Evolutionary conservation across 1,284 basidiomycete species (phyloP), one percentile per base, ranked within the genome.

Genomic region (Schizophyllum amplum): DNA sequence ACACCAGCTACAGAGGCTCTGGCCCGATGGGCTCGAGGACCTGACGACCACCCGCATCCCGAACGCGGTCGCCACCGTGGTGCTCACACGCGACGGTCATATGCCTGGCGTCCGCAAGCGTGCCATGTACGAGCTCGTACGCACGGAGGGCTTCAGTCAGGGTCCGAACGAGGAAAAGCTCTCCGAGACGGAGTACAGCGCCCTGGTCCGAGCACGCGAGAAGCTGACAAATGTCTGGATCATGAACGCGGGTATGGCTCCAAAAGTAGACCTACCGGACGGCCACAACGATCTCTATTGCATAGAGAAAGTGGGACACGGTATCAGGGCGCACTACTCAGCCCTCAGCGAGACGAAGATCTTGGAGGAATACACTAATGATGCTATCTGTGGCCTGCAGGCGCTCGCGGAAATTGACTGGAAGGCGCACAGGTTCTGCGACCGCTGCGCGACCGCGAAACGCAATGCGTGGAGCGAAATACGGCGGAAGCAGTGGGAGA

Each of bases 71-170:
- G 63, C 65, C 52, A 64, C 55, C 47, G 48, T 66, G 21, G 22
- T 58, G 17, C 53, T 66, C 42, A 63, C 64, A 7, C 61, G 62
- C 13, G 17, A 56, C 24, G 63, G 58, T 47, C 58, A 57, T 42
- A 55, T 64, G 17, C 58, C 58, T 17, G 23, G 50, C 13, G 55
- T 65, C 2, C 56, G 62, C 33, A 68, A 68, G 52, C 60, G 66
- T 23, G 58, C 61, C 1, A 51, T 67, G 58, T 67, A 67, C 58
- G 66, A 67, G 57, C 61, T 68, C 23, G 59, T 65, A 2, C 56
- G 65, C 21, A 52, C 55, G 5, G 48, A 61, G 24, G 60, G 59
- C n/a, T 64, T 61, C 49, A 64, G 59, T 5, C 63, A 65, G 54
- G 46, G 20, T n/a, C n/a, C 58, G 4, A 33, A 55, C 20, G 49